Evolutionary conservation across 116 monocot genomes (phyloP).

Genomic region (Iris pallida): DNA sequence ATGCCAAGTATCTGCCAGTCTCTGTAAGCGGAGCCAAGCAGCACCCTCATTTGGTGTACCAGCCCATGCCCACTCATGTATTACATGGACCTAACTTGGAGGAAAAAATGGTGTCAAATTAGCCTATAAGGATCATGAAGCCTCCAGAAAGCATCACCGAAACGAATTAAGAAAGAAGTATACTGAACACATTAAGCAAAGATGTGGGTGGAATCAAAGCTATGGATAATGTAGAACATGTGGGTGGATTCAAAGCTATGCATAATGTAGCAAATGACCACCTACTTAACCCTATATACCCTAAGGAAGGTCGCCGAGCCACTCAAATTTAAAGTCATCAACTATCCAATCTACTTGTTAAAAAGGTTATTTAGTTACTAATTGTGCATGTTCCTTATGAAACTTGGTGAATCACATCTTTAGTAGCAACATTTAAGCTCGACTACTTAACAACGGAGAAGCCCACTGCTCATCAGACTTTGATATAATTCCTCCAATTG

Average conservation of each 20-base stretch:
- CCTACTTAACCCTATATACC: background rate
- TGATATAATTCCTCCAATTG: too few species aligned
- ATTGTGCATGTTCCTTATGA: too few species aligned
- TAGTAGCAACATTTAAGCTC: too few species aligned
- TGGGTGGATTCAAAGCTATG: too few species aligned
- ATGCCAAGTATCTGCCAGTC: conserved; percentile 93
- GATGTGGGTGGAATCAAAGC: background rate
- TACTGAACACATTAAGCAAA: background rate
- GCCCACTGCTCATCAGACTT: too few species aligned
- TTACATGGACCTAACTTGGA: conserved; percentile 71
- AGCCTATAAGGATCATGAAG: background rate
- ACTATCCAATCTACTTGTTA: background rate
- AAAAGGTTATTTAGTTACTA: too few species aligned
- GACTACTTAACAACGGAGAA: too few species aligned
- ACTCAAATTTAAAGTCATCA: background rate
- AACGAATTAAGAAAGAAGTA: background rate
- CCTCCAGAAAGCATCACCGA: background rate
- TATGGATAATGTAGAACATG: background rate
- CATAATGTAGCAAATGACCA: background rate
- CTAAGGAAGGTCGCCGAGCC: too few species aligned
- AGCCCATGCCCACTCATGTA: conserved; percentile 99
- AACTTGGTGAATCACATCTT: too few species aligned
- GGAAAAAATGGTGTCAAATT: background rate
- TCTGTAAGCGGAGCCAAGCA: conserved; percentile 90
- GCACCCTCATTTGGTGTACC: conserved; percentile 98